Evolutionary conservation across 73 alveolate genomes (phyloP).

Genomic region (Tetrahymena borealis): DNA sequence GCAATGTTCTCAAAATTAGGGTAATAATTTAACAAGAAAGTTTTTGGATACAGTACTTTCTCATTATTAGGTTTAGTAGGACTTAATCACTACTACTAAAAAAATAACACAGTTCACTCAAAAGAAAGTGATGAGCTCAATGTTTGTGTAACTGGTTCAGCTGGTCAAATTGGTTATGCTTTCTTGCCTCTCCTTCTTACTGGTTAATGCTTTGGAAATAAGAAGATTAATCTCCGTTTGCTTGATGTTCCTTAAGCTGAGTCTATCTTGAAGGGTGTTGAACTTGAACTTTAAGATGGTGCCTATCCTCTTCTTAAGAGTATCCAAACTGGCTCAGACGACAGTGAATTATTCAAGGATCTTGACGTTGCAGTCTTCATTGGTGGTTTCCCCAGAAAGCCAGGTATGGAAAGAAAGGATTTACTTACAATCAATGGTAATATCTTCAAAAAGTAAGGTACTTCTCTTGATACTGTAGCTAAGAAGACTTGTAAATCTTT

Average conservation of each 20-base stretch:
- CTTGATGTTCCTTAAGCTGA: slow-evolving; percentile 70
- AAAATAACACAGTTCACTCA: background rate
- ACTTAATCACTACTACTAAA: background rate
- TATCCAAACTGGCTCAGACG: slow-evolving; percentile 66
- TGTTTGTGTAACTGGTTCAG: slow-evolving; percentile 90
- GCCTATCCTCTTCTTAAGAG: slow-evolving; percentile 60
- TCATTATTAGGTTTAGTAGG: background rate
- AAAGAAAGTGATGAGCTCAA: background rate
- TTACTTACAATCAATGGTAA: slow-evolving; percentile 67
- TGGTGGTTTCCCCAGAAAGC: slow-evolving; percentile 86
- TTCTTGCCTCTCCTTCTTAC: slow-evolving; percentile 63
- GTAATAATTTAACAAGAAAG: background rate
- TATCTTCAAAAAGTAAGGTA: slow-evolving; percentile 79
- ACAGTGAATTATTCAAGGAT: slow-evolving; percentile 71
- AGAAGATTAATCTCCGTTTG: slow-evolving; percentile 55
- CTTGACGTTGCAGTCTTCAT: slow-evolving; percentile 75
- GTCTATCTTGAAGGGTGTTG: slow-evolving; percentile 65
- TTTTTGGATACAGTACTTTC: background rate
- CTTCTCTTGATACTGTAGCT: slow-evolving; percentile 68
- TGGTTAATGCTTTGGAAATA: slow-evolving; percentile 63
- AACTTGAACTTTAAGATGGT: slow-evolving; percentile 76
- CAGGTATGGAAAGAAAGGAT: slow-evolving; percentile 91
- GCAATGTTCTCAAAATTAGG: background rate
- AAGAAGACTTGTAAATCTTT: slow-evolving; percentile 70
- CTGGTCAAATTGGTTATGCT: slow-evolving; percentile 81